Evolutionary conservation across 352 stramenopile genomes (phyloP).

Genomic region (Phytophthora vignae): DNA sequence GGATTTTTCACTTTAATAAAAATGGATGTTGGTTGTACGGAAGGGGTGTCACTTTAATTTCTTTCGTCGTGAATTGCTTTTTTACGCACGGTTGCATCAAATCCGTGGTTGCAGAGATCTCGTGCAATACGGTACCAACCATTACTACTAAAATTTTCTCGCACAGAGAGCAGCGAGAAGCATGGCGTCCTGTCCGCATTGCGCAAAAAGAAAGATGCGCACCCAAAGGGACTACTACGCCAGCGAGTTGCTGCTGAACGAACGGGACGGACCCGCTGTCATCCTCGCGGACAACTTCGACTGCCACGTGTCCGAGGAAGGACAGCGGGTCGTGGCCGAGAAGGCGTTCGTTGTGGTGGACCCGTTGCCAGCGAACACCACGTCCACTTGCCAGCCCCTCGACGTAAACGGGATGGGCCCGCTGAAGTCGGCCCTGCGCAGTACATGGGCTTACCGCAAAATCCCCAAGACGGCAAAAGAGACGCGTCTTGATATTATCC

Average conservation of each 20-base stretch:
- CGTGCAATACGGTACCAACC: too few species aligned
- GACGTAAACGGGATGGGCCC: neutral
- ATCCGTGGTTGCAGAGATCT: too few species aligned
- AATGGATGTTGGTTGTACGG: neutral
- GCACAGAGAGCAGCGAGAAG: too few species aligned
- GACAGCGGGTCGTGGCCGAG: neutral
- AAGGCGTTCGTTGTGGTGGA: neutral
- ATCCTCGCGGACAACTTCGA: slow-evolving; percentile 32
- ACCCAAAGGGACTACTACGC: too few species aligned
- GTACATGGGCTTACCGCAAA: neutral
- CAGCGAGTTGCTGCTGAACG: too few species aligned
- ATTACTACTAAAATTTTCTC: too few species aligned
- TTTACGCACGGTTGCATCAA: slow-evolving; percentile 1
- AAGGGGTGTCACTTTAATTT: neutral
- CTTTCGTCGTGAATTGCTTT: neutral
- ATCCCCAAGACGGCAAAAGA: neutral
- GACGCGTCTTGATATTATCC: neutral
- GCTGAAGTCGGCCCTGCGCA: neutral
- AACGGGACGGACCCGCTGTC: too few species aligned
- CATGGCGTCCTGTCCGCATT: too few species aligned
- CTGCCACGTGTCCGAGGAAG: slow-evolving; percentile 13
- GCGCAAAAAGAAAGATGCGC: too few species aligned
- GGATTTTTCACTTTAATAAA: neutral
- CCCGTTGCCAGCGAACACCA: slow-evolving; percentile 16
- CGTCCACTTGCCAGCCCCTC: slow-evolving; percentile 16